Base-by-base conservation (phyloP, 768 basidiomycete genomes). In the Mycena haematopus region DNA sequence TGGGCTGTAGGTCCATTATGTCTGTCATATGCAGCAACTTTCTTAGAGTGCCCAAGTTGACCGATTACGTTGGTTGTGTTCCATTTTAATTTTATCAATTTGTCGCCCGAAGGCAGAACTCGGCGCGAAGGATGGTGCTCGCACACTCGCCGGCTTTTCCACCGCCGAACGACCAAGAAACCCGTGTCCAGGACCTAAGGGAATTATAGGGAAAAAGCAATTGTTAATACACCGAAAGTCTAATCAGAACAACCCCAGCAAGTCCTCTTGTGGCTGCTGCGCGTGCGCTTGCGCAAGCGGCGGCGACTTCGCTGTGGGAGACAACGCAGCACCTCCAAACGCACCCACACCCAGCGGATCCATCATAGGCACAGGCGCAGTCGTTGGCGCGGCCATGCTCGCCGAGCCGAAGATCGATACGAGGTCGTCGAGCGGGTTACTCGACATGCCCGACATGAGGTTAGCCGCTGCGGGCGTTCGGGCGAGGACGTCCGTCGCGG, bases 401-500 rank as follows among this genome's bases (percentile, higher is more conserved):
- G 70, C 78, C 71, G 74, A 79, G 15, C 93, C 93, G 72, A 97
- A 97, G 68, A 97, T 92, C 14, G 94, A 95, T 24, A 96, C 94
- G 11, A 97, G 82, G 73, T 97, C 95, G 75, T 96, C 95, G 49
- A 96, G 80, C 0, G 95, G 95, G 72, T 97, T 97, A 62, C 84
- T 84, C 17, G 94, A 94, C 25, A 90, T 91, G 8, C 91, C 92
- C 7, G 90, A 82, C 17, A 95, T 80, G 29, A 93, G 81, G 65
- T 83, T 92, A 19, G 87, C 87, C 3, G 89, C 89, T 17, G 90
- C 90, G 4, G 92, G 86, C 42, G 63, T 64, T 47, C 87, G 81
- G 25, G 90, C 79, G 17, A 91, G 78, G 40, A 91, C 85, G 59
- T 89, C 82, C 0, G 91, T 93, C 5, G 92, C 92, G 2, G 92